Evolutionary conservation across 306 rosid species (phyloP), one percentile per base, ranked within the genome.

Genomic region (Ceratonia siliqua): DNA sequence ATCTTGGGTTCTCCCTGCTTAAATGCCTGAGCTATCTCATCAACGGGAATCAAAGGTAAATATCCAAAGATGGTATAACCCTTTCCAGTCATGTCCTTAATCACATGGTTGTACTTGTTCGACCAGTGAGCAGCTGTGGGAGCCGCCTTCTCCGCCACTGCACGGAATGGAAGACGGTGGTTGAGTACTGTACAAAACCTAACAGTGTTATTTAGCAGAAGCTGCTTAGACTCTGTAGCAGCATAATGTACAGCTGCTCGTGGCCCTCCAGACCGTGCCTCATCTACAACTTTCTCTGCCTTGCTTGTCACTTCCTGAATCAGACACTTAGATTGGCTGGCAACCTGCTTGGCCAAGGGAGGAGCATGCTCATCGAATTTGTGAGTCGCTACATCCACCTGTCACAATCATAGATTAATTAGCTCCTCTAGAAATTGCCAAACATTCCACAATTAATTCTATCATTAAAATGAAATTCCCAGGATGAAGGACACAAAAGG

Each of bases 361-460:
- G 98, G 97, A 48, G 97, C 87, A 66, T 86, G 88, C 78, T 84
- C 82, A 57, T 83, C 78, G 66, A 91, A 84, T 74, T 84, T 85
- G 49, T 72, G 38, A 1, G 79, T 70, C 5, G 82, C 91, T 68
- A 64, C 81, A 66, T 91, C 94, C 33, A 91, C 91, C 98, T 94
- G 85, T 54, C 14, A 32, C 58, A 56, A 54, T 55, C 52, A 69
- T 24, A 50, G 48, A 39, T 14, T 1, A 30, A 33, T 46, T 55
- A 41, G 39, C 36, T 62, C 33, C 13, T 2, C 20, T 2, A 57
- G 6, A 65, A 33, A 10, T 69, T 2, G 15, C 8, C 21, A 11
- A 62, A 11, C 42, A 25, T 66, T 2, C 10, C 45, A 17, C 49
- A 49, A 53, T 35, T 55, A 2, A 39, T 38, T 68, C 54, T 43